Evolutionary conservation across 345 rosid genomes (phyloP), one percentile per base, ranked within the genome.

Genomic region (Acer saccharum): DNA sequence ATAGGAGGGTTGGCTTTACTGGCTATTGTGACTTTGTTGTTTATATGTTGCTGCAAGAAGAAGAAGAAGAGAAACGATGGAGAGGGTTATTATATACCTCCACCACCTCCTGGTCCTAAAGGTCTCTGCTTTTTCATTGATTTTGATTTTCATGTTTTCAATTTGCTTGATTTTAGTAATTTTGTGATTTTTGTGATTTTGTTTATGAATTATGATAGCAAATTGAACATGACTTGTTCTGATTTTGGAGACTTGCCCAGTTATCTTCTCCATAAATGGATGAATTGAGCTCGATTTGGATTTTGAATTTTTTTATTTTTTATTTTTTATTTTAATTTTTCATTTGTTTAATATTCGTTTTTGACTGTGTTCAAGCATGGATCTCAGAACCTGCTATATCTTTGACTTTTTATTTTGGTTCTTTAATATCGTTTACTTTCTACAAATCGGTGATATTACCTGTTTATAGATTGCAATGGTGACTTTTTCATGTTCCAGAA

Each of bases 31-130:
- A 84, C 81, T 78, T 17, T 90, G 77, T 29, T 90, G 77, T 90
- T 86, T 61, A 80, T 93, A 35, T 85, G 86, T 32, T 88, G 93
- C 64, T 85, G 92, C 66, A 86, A 71, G 82, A 90, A 84, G 88
- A 91, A 83, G 84, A 88, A 83, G 76, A 82, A 89, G 54, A 85
- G 89, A 69, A 80, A 86, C 3, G 83, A 83, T 48, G 89, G 77
- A 10, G 84, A 79, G 57, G 87, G 80, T 63, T 86, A 82, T 65
- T 86, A 85, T 73, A 77, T 73, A 23, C 89, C 79, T 43, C 90
- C 90, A n/a, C 91, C 91, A 1, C 85, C 89, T 29, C 86, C 88
- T 46, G 81, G 77, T 7, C 88, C 81, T 7, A 90, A 92, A 86
- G 89, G 97, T 85, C 64, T 81, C 46, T 77, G 79, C 76, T 63